phyloP scores from a whole-genome alignment of 2,329 filamentous ascomycete species.

The Zymoseptoria crescenta region DNA sequence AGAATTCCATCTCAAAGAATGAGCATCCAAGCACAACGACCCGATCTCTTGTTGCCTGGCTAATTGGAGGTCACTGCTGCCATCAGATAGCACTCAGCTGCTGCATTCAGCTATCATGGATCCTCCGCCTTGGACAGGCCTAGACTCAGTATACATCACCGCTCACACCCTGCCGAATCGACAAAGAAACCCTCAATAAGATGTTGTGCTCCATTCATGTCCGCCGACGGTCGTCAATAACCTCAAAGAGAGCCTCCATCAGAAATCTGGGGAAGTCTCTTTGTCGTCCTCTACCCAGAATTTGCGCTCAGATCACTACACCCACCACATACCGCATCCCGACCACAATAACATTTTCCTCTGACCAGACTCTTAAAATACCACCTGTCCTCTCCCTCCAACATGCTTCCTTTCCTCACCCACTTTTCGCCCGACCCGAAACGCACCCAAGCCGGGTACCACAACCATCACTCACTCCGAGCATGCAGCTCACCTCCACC shows the following conservation, averaged over 20 bases:
- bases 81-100: too few species aligned
- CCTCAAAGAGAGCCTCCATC: neutral
- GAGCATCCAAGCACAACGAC: too few species aligned
- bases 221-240: neutral
- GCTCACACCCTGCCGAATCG: neutral
- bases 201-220: neutral
- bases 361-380: neutral
- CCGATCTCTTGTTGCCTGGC: too few species aligned
- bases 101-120: too few species aligned
- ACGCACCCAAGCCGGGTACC: neutral
- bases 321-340: neutral
- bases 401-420: neutral
- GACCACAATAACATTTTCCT: neutral
- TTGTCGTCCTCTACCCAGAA: neutral
- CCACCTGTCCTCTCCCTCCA: neutral
- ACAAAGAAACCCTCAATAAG: neutral
- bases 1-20: too few species aligned
- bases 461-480: neutral
- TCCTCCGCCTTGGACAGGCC: too few species aligned
- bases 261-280: neutral
- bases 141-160: too few species aligned
- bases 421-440: neutral
- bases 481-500: neutral
- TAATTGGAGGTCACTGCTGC: too few species aligned
- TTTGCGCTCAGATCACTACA: neutral